Evolutionary conservation across 176 grass and related monocot species (phyloP), one percentile per base, ranked within the genome.

Genomic region (Bromus sterilis): DNA sequence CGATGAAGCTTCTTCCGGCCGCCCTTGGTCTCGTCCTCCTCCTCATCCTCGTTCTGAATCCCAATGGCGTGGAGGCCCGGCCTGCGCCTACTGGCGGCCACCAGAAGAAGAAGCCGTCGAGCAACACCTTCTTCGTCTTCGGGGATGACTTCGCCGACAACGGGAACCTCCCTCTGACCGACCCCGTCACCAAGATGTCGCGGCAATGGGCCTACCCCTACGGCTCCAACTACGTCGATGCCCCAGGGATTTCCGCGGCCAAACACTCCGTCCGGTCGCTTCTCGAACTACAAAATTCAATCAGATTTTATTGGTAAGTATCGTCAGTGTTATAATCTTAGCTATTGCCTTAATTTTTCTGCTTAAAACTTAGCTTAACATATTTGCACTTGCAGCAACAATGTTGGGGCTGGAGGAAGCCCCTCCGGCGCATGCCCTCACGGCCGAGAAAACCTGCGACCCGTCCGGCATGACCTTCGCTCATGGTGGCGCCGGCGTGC

Each of bases 401-500:
- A 83, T 87, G 2, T 4, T 83, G 33, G 86, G 86, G 5, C 10
- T 1, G 2, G 9, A 26, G 13, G 42, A 25, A 41, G 82, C 72
- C 8, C 82, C 82, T 76, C 72, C 34, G 1, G 16, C 64, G 11
- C 69, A 41, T 56, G 58, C 40, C 13, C 2, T 18, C 0, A 49
- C n/a, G 12, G 21, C 10, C 3, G 35, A 9, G 4, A 28, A n/a
- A 3, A 48, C 42, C 1, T 26, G 20, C 1, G 73, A 61, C 15
- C 80, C 80, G 8, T 6, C 13, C 8, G 89, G 87, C 77, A 84
- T 94, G 89, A 97, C 91, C 74, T 94, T 90, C 7, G 91, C 91
- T 2, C 31, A 48, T 0, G 84, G 69, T 32, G 89, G 91, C 4
- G 25, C 91, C 12, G 76, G 85, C 0, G 84, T 94, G n/a, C 78